phyloP scores from a whole-genome alignment of 2,329 filamentous ascomycete genomes.

The Neofusicoccum laricinum region DNA sequence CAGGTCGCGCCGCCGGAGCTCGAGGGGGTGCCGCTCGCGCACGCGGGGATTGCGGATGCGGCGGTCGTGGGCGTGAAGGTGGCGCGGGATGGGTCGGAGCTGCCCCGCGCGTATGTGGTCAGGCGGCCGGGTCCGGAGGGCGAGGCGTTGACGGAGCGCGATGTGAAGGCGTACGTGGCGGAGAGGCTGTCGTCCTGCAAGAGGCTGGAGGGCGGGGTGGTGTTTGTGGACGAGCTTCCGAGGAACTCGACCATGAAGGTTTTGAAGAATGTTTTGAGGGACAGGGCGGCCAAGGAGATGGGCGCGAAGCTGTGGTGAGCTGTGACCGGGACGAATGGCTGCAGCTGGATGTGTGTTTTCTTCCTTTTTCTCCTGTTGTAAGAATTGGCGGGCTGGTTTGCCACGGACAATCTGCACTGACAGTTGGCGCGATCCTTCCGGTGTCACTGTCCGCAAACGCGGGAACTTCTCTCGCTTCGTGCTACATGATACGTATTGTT shows the following conservation, averaged over 20 bases:
- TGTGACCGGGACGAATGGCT: no score
- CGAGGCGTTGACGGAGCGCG: slow-evolving; percentile 32
- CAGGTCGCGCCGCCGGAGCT: slow-evolving; percentile 38
- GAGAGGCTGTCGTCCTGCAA: slow-evolving; percentile 46
- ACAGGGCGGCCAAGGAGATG: slow-evolving; percentile 44
- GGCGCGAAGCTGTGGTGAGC: slow-evolving; percentile 25
- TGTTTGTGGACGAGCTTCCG: slow-evolving; percentile 39
- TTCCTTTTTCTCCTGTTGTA: no score
- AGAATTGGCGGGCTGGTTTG: no score
- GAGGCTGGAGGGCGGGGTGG: slow-evolving; percentile 45
- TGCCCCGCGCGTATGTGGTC: slow-evolving; percentile 48
- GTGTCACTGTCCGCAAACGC: no score
- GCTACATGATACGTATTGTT: no score
- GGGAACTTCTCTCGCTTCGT: no score
- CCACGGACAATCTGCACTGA: no score
- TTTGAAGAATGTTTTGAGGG: slow-evolving; percentile 43
- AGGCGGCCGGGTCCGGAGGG: slow-evolving; percentile 28
- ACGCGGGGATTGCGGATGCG: slow-evolving; percentile 28
- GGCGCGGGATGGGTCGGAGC: slow-evolving; percentile 33
- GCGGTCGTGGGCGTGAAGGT: slow-evolving; percentile 33
- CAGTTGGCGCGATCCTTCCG: no score
- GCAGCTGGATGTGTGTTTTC: no score
- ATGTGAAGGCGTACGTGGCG: slow-evolving; percentile 39
- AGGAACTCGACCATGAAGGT: slow-evolving; percentile 24
- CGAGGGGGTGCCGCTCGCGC: slow-evolving; percentile 31